Conservation (phyloP, 257 asterid species). For the Capsicum chinense region DNA sequence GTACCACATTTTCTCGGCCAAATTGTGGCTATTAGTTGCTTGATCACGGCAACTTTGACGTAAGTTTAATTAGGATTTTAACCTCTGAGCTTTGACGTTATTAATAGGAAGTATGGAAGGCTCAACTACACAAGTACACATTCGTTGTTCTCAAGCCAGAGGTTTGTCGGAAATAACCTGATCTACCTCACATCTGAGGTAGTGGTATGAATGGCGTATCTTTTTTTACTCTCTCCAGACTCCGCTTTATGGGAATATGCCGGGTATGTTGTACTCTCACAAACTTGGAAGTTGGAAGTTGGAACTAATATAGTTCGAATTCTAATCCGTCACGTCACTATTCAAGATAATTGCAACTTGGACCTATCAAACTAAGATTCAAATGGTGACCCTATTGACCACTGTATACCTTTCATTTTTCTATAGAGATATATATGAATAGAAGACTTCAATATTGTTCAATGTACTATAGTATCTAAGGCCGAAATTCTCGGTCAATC, state of each 20-base stretch:
- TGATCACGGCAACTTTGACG: not conserved
- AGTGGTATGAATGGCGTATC: no score
- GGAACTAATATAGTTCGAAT: not conserved
- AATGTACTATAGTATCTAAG: not conserved
- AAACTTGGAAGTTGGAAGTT: no score
- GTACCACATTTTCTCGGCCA: no score
- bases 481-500: slow-evolving; percentile 48
- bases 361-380: not conserved
- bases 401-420: not conserved
- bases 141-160: not conserved
- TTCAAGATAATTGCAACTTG: not conserved
- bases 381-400: not conserved
- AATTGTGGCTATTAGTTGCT: not conserved
- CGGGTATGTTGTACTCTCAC: no score
- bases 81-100: not conserved
- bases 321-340: not conserved
- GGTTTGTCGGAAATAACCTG: no score
- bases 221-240: no score
- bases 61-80: not conserved
- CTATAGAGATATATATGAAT: not conserved
- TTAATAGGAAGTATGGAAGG: not conserved
- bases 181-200: no score
- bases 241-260: no score
- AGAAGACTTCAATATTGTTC: not conserved
- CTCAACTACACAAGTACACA: not conserved